Evolutionary conservation across 768 basidiomycete genomes (phyloP), one percentile per base, ranked within the genome.

Genomic region (Amanita rubescens): DNA sequence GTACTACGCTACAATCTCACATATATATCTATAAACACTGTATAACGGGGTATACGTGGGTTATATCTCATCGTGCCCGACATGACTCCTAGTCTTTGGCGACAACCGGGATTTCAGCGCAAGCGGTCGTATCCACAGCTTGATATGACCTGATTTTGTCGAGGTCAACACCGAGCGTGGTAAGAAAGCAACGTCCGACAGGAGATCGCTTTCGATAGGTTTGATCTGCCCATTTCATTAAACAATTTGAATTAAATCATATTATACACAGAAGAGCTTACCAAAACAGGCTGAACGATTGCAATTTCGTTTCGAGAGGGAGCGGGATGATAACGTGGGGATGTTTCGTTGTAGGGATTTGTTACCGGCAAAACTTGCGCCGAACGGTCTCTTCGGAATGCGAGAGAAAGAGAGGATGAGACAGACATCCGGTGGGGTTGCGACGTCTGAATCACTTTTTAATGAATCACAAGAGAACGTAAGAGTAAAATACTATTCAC

Each of bases 281-380:
- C 91, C 58, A 95, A 69, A 35, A 95, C 91, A 20, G 94, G 93
- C 62, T 95, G 94, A 2, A 96, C 82, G 24, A 89, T 79, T 5
- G 93, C 86, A 9, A 95, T 84, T 59, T 96, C 94, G 58, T 87
- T 93, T 20, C 93, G 76, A 2, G 91, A 89, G 2, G 94, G 94
- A 3, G 95, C 90, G 22, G 90, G 82, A 60, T 97, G 95, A 60
- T 85, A 94, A 11, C 82, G 75, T 25, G 75, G 67, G 11, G 75
- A 71, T 3, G 72, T 68, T 17, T 60, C 65, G 35, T 63, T 72
- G 33, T 80, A 80, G 10, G 66, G 60, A 32, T 57, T 64, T 10
- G 61, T 51, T 0, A 75, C 68, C 10, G 81, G 76, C 14, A 87
- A 75, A 58, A 82, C 79, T 15, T 77, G 70, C 2, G 75, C 75